These are phyloP conservation scores for Coemansia interrupta DNA, from an alignment of 192 early-diverging fungal species.

Conservation along the genomic window DNA sequence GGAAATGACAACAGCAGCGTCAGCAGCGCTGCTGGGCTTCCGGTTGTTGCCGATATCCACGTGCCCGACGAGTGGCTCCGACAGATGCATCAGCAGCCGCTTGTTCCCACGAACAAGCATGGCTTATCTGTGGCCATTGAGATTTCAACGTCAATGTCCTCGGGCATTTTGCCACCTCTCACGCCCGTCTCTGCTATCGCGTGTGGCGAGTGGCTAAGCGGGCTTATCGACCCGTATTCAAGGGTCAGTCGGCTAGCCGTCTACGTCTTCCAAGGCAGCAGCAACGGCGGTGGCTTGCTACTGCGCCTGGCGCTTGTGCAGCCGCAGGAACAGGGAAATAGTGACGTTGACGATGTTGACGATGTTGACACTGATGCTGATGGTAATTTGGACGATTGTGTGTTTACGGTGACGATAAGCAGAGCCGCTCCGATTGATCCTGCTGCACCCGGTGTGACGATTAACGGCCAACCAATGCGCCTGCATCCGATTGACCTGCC, in stretches of 20 bases:
- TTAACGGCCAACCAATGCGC: constrained; percentile 43
- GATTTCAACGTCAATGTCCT: background rate
- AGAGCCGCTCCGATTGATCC: background rate
- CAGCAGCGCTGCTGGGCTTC: constrained; percentile 5
- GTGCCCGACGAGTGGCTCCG: constrained; percentile 22
- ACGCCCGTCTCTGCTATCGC: background rate
- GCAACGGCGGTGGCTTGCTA: background rate
- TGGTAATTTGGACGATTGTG: background rate
- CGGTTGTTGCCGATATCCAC: constrained; percentile 38
- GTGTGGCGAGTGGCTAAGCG: constrained; percentile 6
- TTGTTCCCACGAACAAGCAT: background rate
- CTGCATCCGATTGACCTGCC: constrained; percentile 15
- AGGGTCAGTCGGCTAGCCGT: background rate
- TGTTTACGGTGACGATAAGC: background rate
- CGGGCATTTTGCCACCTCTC: constrained; percentile 16
- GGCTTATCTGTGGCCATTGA: constrained; percentile 3
- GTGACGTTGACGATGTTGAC: background rate
- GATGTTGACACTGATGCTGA: background rate
- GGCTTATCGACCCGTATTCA: background rate
- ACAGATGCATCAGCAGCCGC: background rate
- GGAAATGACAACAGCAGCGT: background rate
- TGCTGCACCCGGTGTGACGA: constrained; percentile 8
- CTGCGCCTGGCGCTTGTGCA: background rate
- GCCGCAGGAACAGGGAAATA: too few relatives aligned
- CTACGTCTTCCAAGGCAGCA: background rate